These are phyloP conservation scores for Cephaloascus fragrans DNA, from an alignment of 805 yeast genomes.

Conservation along the genomic window DNA sequence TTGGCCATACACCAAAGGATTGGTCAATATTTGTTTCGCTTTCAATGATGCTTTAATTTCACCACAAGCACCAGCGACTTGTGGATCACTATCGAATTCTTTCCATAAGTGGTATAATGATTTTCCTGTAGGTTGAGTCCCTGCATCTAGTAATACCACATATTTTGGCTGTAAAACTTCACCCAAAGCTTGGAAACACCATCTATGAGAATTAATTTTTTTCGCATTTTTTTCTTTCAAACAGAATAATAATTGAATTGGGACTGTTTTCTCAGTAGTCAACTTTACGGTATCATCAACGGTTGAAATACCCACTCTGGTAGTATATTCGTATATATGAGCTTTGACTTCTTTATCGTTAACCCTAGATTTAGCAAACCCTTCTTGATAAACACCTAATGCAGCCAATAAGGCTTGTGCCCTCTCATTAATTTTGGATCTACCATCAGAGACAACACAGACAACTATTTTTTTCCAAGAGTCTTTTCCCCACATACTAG, in stretches of 20 bases:
- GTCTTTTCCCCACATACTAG: constrained; percentile 38
- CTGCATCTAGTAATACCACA: constrained; percentile 51
- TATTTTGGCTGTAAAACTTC: constrained; percentile 48
- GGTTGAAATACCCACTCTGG: constrained; percentile 39
- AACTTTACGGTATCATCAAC: constrained; percentile 45
- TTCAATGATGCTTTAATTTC: constrained; percentile 53
- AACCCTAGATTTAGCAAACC: constrained; percentile 49
- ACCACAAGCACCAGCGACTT: constrained; percentile 67
- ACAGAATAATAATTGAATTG: constrained; percentile 53
- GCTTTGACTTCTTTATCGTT: constrained; percentile 54
- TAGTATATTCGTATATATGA: constrained; percentile 58
- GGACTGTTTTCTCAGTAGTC: constrained; percentile 45
- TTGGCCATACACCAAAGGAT: constrained; percentile 57
- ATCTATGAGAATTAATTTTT: constrained; percentile 57
- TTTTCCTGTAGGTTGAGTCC: constrained; percentile 52
- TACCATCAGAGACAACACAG: constrained; percentile 54
- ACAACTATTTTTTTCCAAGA: constrained; percentile 57
- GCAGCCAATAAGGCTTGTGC: constrained; percentile 57
- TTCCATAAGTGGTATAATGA: constrained; percentile 53
- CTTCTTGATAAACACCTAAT: constrained; percentile 58
- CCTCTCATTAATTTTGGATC: constrained; percentile 54
- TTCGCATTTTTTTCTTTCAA: constrained; percentile 54
- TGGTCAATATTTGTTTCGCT: constrained; percentile 35
- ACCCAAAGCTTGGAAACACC: constrained; percentile 61
- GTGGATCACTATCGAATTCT: constrained; percentile 46